Base-by-base conservation (phyloP, 2,329 filamentous ascomycete species). In the Coniochaeta hoffmannii region DNA sequence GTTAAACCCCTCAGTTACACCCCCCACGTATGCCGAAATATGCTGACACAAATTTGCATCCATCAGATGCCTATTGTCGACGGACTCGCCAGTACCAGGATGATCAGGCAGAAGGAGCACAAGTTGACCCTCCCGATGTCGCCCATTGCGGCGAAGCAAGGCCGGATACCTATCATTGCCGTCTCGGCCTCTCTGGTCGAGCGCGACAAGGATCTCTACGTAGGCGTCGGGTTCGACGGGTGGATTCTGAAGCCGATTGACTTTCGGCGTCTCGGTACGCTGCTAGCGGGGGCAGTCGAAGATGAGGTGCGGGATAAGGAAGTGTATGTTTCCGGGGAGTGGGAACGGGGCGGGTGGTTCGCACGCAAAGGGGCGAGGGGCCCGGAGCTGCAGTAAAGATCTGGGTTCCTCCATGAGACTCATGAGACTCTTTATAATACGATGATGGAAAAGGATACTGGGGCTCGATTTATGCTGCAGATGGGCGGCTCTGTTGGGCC, bases 201-300 rank as follows among this genome's bases (percentile, higher is more conserved):
- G 66, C 79, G 76, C 17, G 81, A 91, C 46, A 80, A 75, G 53
- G 75, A 86, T 38, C 80, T 71, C 0, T 96, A 96, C 61, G 80
- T 90, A 44, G 78, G 88, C 46, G 84, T 85, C 7, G 91, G 91
- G 0, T 96, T 96, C 61, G 90, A 96, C 61, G 91, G 88, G 24
- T 96, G 90, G 90, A 91, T 96, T 26, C 73, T 95, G 56, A 96
- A 96, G 65, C 90, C 90, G 0, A 88, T 96, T 46, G 85, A 93
- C 58, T 95, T 96, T 66, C 82, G 84, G 61, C 80, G 90, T 9
- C 75, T 96, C 0, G 83, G 82, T 57, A 77, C 79, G 22, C 75
- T 96, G 8, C 77, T 96, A 55, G 69, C 74, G 1, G 90, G 89
- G 1, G 88, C 94, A 36, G 76, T 83, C 2, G 79, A 89, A 49